Evolutionary conservation across 305 asterid species (phyloP).

Genomic region (Salvia sclarea): DNA sequence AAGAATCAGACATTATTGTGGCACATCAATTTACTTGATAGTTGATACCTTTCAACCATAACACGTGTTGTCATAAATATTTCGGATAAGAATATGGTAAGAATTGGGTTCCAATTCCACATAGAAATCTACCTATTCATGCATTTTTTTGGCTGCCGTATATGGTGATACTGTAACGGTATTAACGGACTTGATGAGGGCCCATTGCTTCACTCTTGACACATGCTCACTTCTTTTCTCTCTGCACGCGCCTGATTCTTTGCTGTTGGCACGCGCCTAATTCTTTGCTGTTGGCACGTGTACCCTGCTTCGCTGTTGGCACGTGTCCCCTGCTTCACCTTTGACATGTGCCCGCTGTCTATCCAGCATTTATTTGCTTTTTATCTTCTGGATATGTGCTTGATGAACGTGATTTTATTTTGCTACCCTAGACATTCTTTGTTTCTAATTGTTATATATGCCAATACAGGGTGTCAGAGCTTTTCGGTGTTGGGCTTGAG

Average conservation of each 20-base stretch:
- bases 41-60: neutral
- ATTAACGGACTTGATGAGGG: slow-evolving; percentile 11
- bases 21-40: slow-evolving; percentile 9
- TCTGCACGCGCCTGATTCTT: neutral
- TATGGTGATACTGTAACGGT: neutral
- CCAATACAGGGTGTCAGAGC: slow-evolving; percentile 31
- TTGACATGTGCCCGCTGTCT: neutral
- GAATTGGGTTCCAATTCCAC: neutral
- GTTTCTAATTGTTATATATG: slow-evolving; percentile 16
- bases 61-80: neutral
- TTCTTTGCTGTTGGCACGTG: neutral
- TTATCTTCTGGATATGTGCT: neutral
- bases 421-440: neutral
- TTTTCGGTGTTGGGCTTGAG: slow-evolving; percentile 25
- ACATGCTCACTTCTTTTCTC: neutral
- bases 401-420: neutral
- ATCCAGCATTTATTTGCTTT: neutral
- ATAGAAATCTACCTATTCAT: neutral
- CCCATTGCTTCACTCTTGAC: neutral
- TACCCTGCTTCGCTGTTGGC: neutral
- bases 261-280: neutral
- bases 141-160: neutral
- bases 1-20: slow-evolving; percentile 6
- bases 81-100: neutral
- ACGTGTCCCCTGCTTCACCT: neutral